Percentiles rank a stretch among this genome's conserved stretches.
These are phyloP conservation scores for Dioscorea cayenensis DNA, from an alignment of 116 monocot species.

Conservation along the genomic window DNA sequence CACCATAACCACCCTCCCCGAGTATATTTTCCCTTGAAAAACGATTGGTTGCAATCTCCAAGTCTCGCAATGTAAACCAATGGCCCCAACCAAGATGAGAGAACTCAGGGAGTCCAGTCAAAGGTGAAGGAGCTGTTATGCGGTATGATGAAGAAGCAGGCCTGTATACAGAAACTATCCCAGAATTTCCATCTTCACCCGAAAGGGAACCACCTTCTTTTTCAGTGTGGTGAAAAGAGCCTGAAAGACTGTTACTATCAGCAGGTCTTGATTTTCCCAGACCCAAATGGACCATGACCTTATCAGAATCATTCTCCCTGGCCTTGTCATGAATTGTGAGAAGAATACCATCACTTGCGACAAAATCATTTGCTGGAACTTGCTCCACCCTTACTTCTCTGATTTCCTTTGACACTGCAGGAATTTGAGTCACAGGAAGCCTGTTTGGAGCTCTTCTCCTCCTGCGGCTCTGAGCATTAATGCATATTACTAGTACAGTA, in stretches of 20 bases:
- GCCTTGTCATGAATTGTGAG: constrained; percentile 30
- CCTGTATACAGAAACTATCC: constrained; percentile 13
- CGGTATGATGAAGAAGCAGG: constrained; percentile 22
- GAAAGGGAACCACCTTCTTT: constrained; percentile 40
- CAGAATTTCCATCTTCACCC: constrained; percentile 37
- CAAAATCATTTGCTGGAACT: constrained; percentile 18
- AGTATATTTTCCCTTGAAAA: constrained; percentile 73
- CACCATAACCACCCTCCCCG: constrained; percentile 76
- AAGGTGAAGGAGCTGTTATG: constrained; percentile 59
- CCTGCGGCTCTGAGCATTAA: constrained; percentile 22
- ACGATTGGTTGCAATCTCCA: constrained; percentile 72
- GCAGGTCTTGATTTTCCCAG: constrained; percentile 17
- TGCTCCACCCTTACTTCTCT: constrained; percentile 61
- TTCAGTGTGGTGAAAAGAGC: constrained; percentile 36
- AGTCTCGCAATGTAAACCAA: constrained; percentile 74
- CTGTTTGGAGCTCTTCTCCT: constrained; percentile 19
- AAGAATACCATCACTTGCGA: constrained; percentile 26
- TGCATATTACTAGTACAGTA: constrained; percentile 29
- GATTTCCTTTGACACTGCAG: constrained; percentile 61
- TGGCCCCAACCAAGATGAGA: constrained; percentile 82
- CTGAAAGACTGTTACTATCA: constrained; percentile 21
- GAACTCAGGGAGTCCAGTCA: constrained; percentile 67
- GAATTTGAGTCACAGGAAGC: constrained; percentile 44
- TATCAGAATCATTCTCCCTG: constrained; percentile 46
- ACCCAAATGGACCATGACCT: constrained; percentile 22